Conservation (phyloP, 169 alveolate genomes). For the Miamiensis avidus region DNA sequence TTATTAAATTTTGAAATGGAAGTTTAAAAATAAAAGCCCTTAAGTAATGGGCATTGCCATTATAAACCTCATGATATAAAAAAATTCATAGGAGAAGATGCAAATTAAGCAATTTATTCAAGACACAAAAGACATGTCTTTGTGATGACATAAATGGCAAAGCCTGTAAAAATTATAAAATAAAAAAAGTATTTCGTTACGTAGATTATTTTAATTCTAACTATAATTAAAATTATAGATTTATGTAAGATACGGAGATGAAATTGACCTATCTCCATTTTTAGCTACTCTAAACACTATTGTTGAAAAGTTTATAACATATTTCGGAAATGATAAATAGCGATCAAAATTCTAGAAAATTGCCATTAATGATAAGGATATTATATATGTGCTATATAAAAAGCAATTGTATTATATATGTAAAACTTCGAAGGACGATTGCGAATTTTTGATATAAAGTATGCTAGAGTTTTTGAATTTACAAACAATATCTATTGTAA, state of each 20-base stretch:
- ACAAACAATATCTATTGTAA: conserved; percentile 37
- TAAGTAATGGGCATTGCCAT: not conserved
- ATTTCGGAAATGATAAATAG: conserved; percentile 21
- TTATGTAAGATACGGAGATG: conserved; percentile 71
- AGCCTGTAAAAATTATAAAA: conserved; percentile 46
- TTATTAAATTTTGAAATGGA: too few relatives aligned
- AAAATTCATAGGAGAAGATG: not conserved
- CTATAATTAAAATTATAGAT: too few relatives aligned
- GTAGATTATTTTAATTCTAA: too few relatives aligned
- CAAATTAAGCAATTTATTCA: conserved; percentile 32
- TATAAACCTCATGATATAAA: not conserved
- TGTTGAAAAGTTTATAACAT: conserved; percentile 32
- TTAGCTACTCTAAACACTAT: conserved; percentile 59
- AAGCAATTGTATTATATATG: conserved; percentile 33
- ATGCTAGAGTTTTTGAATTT: conserved; percentile 47
- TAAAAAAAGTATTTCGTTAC: too few relatives aligned
- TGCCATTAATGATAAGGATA: not conserved
- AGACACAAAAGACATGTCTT: conserved; percentile 58
- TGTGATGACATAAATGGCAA: conserved; percentile 67
- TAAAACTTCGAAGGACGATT: not conserved
- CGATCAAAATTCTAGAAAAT: conserved; percentile 18
- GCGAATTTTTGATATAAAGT: conserved; percentile 23
- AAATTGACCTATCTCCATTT: conserved; percentile 60
- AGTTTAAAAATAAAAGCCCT: not conserved
- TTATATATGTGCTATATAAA: conserved; percentile 29